These are phyloP conservation scores for Hirsutella rhossiliensis DNA, from an alignment of 2,329 filamentous ascomycete genomes.

Conservation along the genomic window DNA sequence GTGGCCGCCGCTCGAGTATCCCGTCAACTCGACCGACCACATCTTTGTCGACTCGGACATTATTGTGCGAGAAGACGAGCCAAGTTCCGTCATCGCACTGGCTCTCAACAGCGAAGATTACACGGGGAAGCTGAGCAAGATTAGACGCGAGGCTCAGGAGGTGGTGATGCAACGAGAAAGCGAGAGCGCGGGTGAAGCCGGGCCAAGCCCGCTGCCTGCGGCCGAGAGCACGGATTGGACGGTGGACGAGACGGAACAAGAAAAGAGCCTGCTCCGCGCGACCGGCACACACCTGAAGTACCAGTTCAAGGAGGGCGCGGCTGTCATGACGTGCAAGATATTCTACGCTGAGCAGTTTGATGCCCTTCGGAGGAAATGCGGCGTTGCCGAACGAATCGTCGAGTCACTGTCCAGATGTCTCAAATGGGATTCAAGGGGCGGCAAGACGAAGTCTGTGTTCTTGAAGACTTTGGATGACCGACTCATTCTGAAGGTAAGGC, in stretches of 20 bases:
- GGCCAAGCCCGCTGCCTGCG: constrained; percentile 15
- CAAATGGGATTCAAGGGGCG: constrained; percentile 96
- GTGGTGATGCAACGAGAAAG: constrained; percentile 24
- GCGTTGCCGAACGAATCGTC: constrained; percentile 84
- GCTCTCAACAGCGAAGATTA: constrained; percentile 85
- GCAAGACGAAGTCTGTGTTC: constrained; percentile 96
- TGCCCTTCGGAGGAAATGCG: constrained; percentile 82
- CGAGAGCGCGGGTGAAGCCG: constrained; percentile 16
- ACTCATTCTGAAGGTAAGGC: constrained; percentile 64
- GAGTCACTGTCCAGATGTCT: constrained; percentile 90
- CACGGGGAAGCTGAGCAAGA: constrained; percentile 60
- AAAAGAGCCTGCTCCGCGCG: constrained; percentile 70
- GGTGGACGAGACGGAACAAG: constrained; percentile 59
- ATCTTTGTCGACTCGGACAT: constrained; percentile 96
- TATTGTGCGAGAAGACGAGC: constrained; percentile 93
- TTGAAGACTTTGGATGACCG: constrained; percentile 92
- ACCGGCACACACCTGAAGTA: constrained; percentile 94
- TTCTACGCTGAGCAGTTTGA: constrained; percentile 99
- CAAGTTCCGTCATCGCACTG: constrained; percentile 89
- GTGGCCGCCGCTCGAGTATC: constrained; percentile 88
- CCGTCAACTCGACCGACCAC: constrained; percentile 76
- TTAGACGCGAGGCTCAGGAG: constrained; percentile 40
- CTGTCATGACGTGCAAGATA: constrained; percentile 94
- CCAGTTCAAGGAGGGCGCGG: constrained; percentile 86
- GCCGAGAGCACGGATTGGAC: constrained; percentile 26